These are phyloP conservation scores for Calycina marina DNA, from an alignment of 2,329 filamentous ascomycete genomes.

Conservation along the genomic window DNA sequence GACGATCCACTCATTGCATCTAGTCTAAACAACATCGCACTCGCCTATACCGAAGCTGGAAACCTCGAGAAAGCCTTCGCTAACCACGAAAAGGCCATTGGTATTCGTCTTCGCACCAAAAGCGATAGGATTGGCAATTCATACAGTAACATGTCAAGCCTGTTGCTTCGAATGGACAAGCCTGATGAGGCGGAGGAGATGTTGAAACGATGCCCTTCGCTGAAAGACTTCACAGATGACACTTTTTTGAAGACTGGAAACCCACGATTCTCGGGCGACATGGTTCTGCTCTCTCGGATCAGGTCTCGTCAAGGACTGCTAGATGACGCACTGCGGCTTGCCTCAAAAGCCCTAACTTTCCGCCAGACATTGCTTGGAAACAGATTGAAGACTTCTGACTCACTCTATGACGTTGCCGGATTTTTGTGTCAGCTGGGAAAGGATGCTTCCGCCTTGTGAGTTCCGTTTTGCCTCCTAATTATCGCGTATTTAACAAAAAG, in stretches of 20 bases:
- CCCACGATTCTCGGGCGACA: neutral
- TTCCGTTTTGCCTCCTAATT: neutral
- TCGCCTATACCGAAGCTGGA: neutral
- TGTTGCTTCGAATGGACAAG: slow-evolving; percentile 22
- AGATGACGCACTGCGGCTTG: neutral
- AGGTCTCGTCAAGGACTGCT: neutral
- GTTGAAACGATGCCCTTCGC: slow-evolving; percentile 21
- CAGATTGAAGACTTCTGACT: neutral
- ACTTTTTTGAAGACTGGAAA: slow-evolving; percentile 23
- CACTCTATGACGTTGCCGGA: neutral
- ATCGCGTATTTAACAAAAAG: neutral
- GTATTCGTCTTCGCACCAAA: slow-evolving; percentile 19
- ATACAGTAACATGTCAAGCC: slow-evolving; percentile 25
- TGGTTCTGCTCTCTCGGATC: neutral
- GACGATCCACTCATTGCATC: neutral
- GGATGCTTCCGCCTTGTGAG: neutral
- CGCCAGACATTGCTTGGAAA: neutral
- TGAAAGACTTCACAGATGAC: slow-evolving; percentile 25
- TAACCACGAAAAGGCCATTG: slow-evolving; percentile 10
- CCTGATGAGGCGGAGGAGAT: slow-evolving; percentile 24
- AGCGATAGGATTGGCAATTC: slow-evolving; percentile 25
- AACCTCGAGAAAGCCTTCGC: too few relatives aligned
- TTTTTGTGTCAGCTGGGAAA: neutral
- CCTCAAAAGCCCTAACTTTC: neutral
- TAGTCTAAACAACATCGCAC: neutral